phyloP scores from a whole-genome alignment of 139 green algal genomes.

The Chlamydomonas eustigma region DNA sequence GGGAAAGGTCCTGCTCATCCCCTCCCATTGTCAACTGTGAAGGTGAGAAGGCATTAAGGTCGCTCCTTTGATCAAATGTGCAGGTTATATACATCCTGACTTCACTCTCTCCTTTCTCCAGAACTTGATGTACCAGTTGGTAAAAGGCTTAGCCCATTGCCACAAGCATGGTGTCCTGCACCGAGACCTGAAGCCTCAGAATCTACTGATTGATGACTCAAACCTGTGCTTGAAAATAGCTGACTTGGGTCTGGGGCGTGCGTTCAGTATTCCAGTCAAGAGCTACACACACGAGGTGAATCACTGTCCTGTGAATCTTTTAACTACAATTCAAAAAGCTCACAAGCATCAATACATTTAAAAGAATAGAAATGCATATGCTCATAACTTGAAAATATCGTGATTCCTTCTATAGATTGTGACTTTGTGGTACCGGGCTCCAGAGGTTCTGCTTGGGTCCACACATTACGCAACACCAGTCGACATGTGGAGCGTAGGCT shows the following conservation, averaged over 20 bases:
- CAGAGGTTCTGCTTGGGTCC: slow-evolving; percentile 94
- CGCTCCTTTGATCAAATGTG: too few relatives aligned
- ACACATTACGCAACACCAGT: slow-evolving; percentile 94
- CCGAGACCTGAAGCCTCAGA: slow-evolving; percentile 60
- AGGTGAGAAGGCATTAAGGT: slow-evolving; percentile 62
- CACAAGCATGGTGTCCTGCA: slow-evolving; percentile 97
- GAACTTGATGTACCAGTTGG: slow-evolving; percentile 96
- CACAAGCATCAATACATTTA: too few relatives aligned
- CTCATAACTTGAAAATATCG: too few relatives aligned
- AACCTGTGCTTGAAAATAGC: slow-evolving; percentile 88
- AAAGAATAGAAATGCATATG: too few relatives aligned
- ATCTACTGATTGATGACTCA: slow-evolving; percentile 84
- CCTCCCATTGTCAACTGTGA: slow-evolving; percentile 56
- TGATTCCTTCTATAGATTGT: slow-evolving; percentile 82
- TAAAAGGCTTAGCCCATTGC: slow-evolving; percentile 90
- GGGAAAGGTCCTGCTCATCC: slow-evolving; percentile 74
- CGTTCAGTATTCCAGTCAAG: slow-evolving; percentile 96
- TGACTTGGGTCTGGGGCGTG: slow-evolving; percentile 92
- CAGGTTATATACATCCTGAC: too few relatives aligned
- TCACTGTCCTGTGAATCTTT: too few relatives aligned
- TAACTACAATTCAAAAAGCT: too few relatives aligned
- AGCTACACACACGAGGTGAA: slow-evolving; percentile 97
- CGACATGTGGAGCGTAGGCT: slow-evolving; percentile 98
- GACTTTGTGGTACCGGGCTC: slow-evolving; percentile 97
- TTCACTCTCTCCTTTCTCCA: too few relatives aligned